A percentile compares a stretch with the other conserved stretches of the same genome.
Evolutionary conservation across 1,284 basidiomycete species (phyloP).

Genomic region (Fomitopsis betulina): DNA sequence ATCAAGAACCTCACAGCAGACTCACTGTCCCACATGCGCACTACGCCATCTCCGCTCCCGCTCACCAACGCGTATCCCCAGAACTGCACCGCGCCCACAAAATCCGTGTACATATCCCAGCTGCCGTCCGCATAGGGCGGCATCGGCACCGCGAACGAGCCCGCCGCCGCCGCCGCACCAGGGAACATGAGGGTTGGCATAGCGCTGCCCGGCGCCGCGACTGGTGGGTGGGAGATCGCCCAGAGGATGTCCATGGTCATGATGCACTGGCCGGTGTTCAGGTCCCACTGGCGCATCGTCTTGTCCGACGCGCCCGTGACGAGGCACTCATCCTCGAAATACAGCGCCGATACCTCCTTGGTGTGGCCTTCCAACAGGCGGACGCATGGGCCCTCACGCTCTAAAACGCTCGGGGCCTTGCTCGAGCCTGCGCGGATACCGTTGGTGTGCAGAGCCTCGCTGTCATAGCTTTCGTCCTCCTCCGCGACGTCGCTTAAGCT

Average conservation of each 20-base stretch:
- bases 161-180: slow-evolving; percentile 52
- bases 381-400: slow-evolving; percentile 51
- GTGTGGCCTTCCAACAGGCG: slow-evolving; percentile 87
- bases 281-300: slow-evolving; percentile 97
- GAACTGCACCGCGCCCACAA: slow-evolving; percentile 96
- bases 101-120: slow-evolving; percentile 96
- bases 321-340: slow-evolving; percentile 92
- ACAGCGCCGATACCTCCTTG: slow-evolving; percentile 88
- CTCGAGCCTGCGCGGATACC: slow-evolving; percentile 20
- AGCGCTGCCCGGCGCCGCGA: slow-evolving; percentile 37
- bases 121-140: slow-evolving; percentile 87
- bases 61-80: slow-evolving; percentile 98
- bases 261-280: slow-evolving; percentile 95
- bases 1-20: slow-evolving; percentile 8
- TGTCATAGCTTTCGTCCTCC: slow-evolving; percentile 44
- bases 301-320: slow-evolving; percentile 98
- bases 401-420: slow-evolving; percentile 20
- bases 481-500: slow-evolving; percentile 59
- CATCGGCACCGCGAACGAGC: slow-evolving; percentile 76
- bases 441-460: slow-evolving; percentile 31
- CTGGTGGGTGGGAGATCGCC: slow-evolving; percentile 92
- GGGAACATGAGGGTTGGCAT: slow-evolving; percentile 46
- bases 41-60: slow-evolving; percentile 94
- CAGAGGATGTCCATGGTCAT: slow-evolving; percentile 99
- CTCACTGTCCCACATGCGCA: slow-evolving; percentile 99